phyloP scores from a whole-genome alignment of 345 rosid species.

The Rhodamnia rubescens region DNA sequence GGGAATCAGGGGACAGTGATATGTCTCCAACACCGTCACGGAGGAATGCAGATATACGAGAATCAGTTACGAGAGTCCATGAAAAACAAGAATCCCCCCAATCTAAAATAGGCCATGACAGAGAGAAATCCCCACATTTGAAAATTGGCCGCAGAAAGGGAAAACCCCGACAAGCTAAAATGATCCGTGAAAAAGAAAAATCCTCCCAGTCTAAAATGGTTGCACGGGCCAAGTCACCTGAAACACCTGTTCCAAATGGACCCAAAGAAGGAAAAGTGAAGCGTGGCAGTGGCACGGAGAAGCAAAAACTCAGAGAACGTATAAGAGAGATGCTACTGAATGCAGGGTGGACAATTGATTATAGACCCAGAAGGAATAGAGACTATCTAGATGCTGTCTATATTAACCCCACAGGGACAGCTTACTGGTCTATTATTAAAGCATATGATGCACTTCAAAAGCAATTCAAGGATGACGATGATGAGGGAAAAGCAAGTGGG shows the following conservation, averaged over 20 bases:
- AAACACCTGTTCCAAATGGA: constrained; percentile 3
- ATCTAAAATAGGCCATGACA: neutral
- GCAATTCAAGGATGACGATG: constrained; percentile 43
- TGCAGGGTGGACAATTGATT: constrained; percentile 92
- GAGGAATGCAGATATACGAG: constrained; percentile 24
- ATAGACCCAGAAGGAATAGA: constrained; percentile 81
- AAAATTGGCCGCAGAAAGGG: neutral
- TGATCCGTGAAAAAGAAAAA: neutral
- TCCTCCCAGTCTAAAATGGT: constrained; percentile 3
- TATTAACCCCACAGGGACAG: constrained; percentile 78
- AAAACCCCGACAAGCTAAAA: neutral
- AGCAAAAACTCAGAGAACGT: constrained; percentile 79
- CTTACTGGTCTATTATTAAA: constrained; percentile 90
- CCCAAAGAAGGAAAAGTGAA: constrained; percentile 43
- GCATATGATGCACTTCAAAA: constrained; percentile 86
- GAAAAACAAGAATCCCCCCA: constrained; percentile 21
- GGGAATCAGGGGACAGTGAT: constrained; percentile 41
- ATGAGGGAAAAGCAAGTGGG: constrained; percentile 19
- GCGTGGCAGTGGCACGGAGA: constrained; percentile 90
- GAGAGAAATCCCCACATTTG: neutral
- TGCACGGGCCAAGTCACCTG: constrained; percentile 19
- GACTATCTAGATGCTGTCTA: constrained; percentile 88
- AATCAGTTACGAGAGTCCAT: constrained; percentile 12
- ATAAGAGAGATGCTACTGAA: constrained; percentile 75
- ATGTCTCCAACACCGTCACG: constrained; percentile 22